Conservation (phyloP, 352 stramenopile species). For the Aphanomyces cochlioides region DNA sequence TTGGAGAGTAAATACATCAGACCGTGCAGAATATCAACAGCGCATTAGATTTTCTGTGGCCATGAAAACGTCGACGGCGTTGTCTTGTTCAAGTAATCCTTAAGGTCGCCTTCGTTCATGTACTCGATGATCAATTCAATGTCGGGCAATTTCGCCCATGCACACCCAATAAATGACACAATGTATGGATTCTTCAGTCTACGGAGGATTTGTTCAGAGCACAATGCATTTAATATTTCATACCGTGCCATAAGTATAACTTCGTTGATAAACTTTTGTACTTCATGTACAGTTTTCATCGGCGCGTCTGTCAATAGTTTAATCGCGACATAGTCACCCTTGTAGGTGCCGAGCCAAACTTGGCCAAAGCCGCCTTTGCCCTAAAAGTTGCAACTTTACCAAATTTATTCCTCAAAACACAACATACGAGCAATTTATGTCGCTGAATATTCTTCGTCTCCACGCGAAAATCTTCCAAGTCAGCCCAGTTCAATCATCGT, state of each 20-base stretch:
- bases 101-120: constrained; percentile 34
- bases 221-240: no score
- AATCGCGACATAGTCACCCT: neutral
- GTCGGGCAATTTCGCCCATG: neutral
- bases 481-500: no score
- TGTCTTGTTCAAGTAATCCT: constrained; percentile 32
- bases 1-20: constrained; percentile 39
- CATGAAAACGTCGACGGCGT: constrained; percentile 30
- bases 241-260: neutral
- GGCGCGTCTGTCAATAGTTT: neutral
- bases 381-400: neutral
- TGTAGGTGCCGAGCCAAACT: neutral
- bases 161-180: constrained; percentile 86
- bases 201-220: no score
- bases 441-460: no score
- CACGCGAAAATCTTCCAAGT: no score
- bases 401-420: no score
- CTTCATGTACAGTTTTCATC: neutral
- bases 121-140: constrained; percentile 34
- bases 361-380: neutral
- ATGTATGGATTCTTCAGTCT: constrained; percentile 51
- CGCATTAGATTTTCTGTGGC: constrained; percentile 35
- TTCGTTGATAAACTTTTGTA: constrained; percentile 4
- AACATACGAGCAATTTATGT: no score
- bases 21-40: constrained; percentile 36